phyloP scores from a whole-genome alignment of 2,329 filamentous ascomycete species.

The Torrubiella hemipterigena region DNA sequence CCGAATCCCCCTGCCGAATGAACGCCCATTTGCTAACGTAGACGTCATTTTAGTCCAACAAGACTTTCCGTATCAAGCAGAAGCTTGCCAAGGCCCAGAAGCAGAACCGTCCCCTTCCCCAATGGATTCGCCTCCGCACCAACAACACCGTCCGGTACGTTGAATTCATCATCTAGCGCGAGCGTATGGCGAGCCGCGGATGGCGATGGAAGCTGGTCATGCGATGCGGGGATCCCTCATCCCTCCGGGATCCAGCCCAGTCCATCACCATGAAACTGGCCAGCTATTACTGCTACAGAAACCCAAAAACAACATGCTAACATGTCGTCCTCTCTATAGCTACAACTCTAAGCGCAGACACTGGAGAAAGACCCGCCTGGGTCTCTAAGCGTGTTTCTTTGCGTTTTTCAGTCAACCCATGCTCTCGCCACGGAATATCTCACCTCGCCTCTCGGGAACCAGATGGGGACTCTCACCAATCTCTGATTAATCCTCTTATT shows the following conservation, averaged over 20 bases:
- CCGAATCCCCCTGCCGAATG: not conserved
- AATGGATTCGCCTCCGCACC: conserved; percentile 98
- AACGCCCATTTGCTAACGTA: conserved; percentile 12
- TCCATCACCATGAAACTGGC: too few species aligned
- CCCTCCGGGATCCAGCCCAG: too few species aligned
- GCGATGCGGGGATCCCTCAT: not conserved
- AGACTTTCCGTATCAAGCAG: conserved; percentile 99
- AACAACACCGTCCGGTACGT: conserved; percentile 98
- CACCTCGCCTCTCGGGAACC: too few species aligned
- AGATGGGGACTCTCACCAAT: too few species aligned
- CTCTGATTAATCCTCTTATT: too few species aligned
- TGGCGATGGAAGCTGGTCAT: not conserved
- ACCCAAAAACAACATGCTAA: conserved; percentile 9
- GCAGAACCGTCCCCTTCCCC: conserved; percentile 99
- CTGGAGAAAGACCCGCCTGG: conserved; percentile 99
- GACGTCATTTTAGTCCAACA: conserved; percentile 65
- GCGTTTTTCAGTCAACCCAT: conserved; percentile 6
- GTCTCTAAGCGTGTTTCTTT: conserved; percentile 65
- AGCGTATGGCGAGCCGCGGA: too few species aligned
- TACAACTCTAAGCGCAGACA: conserved; percentile 99
- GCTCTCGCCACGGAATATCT: not conserved
- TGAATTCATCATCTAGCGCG: not conserved
- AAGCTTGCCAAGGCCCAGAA: conserved; percentile 99
- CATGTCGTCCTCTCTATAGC: conserved; percentile 38
- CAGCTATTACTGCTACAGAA: too few species aligned